Evolutionary conservation across 352 stramenopile species (phyloP).

Genomic region (Phytophthora kernoviae): DNA sequence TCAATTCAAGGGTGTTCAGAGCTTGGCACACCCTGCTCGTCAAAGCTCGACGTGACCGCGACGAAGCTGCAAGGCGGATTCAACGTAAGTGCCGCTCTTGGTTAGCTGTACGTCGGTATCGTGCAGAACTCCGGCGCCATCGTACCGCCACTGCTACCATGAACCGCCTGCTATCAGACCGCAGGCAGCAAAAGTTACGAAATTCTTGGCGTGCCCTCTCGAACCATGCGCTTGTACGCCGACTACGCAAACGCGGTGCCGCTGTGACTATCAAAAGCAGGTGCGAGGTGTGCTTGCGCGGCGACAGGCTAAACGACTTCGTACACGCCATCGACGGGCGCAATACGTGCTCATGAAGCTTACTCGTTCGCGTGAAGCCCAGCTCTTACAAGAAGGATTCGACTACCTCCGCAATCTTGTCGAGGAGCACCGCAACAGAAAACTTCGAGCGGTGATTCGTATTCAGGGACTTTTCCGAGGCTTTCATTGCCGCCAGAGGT

Average conservation of each 20-base stretch:
- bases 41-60: constrained; percentile 12
- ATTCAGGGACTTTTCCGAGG: constrained; percentile 62
- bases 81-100: constrained; percentile 45
- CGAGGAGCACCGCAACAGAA: constrained; percentile 21
- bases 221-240: constrained; percentile 54
- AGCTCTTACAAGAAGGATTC: constrained; percentile 42
- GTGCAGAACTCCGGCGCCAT: constrained; percentile 46
- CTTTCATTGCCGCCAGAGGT: constrained; percentile 40
- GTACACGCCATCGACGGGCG: constrained; percentile 39
- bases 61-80: constrained; percentile 36
- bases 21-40: constrained; percentile 32
- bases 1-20: constrained; percentile 19
- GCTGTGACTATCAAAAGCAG: constrained; percentile 59
- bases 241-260: constrained; percentile 46
- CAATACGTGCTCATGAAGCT: constrained; percentile 39
- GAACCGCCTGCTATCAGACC: constrained; percentile 48
- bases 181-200: constrained; percentile 31
- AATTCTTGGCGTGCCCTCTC: constrained; percentile 45
- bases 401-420: constrained; percentile 38
- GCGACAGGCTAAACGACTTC: constrained; percentile 36
- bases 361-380: constrained; percentile 33
- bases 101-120: constrained; percentile 40
- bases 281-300: constrained; percentile 50
- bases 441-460: constrained; percentile 6
- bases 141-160: constrained; percentile 54